Conservation (phyloP, 2,329 filamentous ascomycete species). For the Ophiostoma australiae region DNA sequence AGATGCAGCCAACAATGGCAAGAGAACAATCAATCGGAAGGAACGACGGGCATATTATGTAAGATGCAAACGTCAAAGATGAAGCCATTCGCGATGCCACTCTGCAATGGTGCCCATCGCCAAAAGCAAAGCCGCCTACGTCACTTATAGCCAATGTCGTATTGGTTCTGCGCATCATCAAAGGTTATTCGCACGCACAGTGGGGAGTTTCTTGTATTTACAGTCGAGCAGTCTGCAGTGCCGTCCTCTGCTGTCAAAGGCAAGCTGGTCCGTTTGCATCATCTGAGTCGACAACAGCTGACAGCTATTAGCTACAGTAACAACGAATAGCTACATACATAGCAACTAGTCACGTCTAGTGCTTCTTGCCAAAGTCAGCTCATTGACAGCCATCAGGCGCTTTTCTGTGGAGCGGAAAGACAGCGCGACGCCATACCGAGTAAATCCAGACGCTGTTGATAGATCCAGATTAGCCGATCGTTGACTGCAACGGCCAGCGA, state of each 20-base stretch:
- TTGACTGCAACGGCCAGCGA: conserved; percentile 9
- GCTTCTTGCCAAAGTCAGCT: not conserved
- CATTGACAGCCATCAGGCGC: not conserved
- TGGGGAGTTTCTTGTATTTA: not conserved
- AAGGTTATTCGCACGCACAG: not conserved
- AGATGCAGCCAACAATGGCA: not conserved
- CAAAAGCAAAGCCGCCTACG: not conserved
- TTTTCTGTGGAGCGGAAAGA: not conserved
- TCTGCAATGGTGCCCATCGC: not conserved
- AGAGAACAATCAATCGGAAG: not conserved
- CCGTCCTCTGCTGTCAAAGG: not conserved
- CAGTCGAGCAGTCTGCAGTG: not conserved
- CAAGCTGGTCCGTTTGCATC: not conserved
- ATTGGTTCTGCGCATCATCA: not conserved
- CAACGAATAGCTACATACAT: no score
- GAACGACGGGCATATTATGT: conserved; percentile 2
- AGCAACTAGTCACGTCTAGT: not conserved
- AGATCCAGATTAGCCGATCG: conserved; percentile 7
- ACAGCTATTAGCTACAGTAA: not conserved
- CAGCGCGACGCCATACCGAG: no score
- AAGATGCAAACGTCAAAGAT: not conserved
- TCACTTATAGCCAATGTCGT: not conserved
- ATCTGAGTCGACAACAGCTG: not conserved
- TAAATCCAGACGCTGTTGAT: not conserved
- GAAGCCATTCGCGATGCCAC: not conserved